phyloP scores from a whole-genome alignment of 2,329 filamentous ascomycete genomes.

The Dactylellina sp. region DNA sequence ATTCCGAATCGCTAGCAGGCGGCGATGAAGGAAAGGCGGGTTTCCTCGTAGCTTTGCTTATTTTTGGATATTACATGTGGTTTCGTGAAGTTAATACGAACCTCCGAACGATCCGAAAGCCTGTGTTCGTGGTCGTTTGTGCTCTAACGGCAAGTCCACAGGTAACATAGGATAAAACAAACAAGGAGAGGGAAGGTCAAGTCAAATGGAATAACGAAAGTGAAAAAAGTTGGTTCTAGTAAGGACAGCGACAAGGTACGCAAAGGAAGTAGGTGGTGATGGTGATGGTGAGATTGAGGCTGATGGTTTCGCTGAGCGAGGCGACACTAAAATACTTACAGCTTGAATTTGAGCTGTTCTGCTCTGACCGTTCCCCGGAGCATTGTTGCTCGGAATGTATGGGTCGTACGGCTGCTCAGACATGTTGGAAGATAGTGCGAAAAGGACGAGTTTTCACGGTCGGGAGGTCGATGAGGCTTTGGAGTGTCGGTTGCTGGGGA shows the following conservation, averaged over 20 bases:
- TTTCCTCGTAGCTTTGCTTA: not conserved
- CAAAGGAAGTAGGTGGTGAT: not conserved
- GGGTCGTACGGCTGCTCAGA: slow-evolving; percentile 79
- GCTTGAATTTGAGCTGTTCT: slow-evolving; percentile 82
- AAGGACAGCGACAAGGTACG: not conserved
- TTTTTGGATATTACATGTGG: not conserved
- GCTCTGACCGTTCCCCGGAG: slow-evolving; percentile 71
- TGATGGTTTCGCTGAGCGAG: not conserved
- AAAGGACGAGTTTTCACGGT: not conserved
- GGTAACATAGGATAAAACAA: not conserved
- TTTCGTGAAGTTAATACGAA: not conserved
- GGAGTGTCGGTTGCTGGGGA: too few relatives aligned
- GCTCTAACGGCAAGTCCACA: not conserved
- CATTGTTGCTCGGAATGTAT: slow-evolving; percentile 81
- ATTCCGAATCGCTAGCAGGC: not conserved
- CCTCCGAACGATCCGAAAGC: slow-evolving; percentile 8
- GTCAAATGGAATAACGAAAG: not conserved
- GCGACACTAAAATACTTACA: slow-evolving; percentile 71
- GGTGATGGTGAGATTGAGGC: not conserved
- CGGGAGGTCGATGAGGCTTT: not conserved
- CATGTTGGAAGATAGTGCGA: slow-evolving; percentile 43
- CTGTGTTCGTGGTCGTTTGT: not conserved
- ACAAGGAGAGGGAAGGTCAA: not conserved
- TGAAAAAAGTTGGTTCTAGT: not conserved
- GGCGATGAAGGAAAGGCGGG: too few relatives aligned